phyloP scores from a whole-genome alignment of 768 basidiomycete species.

The Tylopilus rubrobrunneus region DNA sequence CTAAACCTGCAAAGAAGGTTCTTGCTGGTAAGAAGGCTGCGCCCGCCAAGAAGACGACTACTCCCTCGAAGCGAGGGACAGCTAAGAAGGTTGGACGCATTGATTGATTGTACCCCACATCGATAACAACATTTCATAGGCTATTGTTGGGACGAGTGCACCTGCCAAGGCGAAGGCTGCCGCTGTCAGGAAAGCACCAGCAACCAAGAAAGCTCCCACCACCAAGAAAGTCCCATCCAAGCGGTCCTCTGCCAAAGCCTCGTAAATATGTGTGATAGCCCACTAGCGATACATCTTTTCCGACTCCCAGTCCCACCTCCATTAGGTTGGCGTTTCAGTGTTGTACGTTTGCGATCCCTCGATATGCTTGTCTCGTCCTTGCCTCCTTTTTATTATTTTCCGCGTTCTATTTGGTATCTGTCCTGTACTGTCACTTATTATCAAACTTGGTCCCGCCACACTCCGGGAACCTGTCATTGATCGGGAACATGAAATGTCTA shows the following conservation, averaged over 20 bases:
- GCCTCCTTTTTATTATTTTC: constrained; percentile 20
- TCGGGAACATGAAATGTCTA: too few species aligned
- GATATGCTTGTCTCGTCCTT: constrained; percentile 22
- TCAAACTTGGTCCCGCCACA: constrained; percentile 4
- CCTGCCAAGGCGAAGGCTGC: constrained; percentile 32
- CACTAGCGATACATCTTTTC: not conserved
- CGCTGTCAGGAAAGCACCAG: constrained; percentile 32
- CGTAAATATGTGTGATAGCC: constrained; percentile 5
- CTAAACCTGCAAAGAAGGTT: constrained; percentile 32
- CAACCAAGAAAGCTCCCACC: constrained; percentile 25
- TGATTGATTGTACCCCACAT: not conserved
- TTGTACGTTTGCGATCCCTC: constrained; percentile 29
- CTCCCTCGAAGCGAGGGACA: constrained; percentile 44
- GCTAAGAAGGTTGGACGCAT: constrained; percentile 57
- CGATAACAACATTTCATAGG: constrained; percentile 32
- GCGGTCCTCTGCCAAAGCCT: constrained; percentile 15
- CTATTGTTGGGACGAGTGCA: constrained; percentile 46
- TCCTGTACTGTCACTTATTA: constrained; percentile 26
- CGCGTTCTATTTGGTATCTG: constrained; percentile 26
- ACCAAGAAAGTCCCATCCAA: constrained; percentile 24
- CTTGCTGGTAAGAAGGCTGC: constrained; percentile 31
- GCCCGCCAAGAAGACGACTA: constrained; percentile 37
- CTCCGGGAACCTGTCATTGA: not conserved
- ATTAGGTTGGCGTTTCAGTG: constrained; percentile 13
- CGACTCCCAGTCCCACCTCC: constrained; percentile 8